Percentiles rank a stretch among this genome's conserved stretches.
These are phyloP conservation scores for Puccinia triticina DNA, from an alignment of 1,284 basidiomycete species.

Conservation along the genomic window DNA sequence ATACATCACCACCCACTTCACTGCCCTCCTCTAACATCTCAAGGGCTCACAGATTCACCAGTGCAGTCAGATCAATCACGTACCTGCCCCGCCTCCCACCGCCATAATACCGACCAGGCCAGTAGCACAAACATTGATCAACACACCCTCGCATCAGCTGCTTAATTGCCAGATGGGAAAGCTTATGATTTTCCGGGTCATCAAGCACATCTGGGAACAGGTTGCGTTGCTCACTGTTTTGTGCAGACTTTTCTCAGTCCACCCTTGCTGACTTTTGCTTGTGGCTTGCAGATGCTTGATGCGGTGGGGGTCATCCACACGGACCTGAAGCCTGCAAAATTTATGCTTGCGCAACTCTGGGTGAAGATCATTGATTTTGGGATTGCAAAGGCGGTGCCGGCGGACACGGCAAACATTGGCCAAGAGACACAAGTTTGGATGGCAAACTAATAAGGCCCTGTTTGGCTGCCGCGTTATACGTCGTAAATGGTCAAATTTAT, in stretches of 20 bases:
- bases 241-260: neutral
- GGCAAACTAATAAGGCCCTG: too few relatives aligned
- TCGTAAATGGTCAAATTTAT: too few relatives aligned
- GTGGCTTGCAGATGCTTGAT: slow-evolving; percentile 76
- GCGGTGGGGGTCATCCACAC: slow-evolving; percentile 96
- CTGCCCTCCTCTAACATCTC: too few relatives aligned
- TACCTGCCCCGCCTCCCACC: too few relatives aligned
- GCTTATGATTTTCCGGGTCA: slow-evolving; percentile 83
- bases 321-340: slow-evolving; percentile 93
- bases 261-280: neutral
- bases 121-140: too few relatives aligned
- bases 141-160: too few relatives aligned
- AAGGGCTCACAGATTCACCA: too few relatives aligned
- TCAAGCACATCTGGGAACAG: slow-evolving; percentile 93
- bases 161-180: slow-evolving; percentile 79
- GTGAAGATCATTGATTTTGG: slow-evolving; percentile 95
- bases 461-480: too few relatives aligned
- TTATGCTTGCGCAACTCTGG: slow-evolving; percentile 87
- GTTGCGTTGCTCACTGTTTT: slow-evolving; percentile 62
- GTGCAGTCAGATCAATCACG: too few relatives aligned
- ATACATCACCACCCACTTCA: too few relatives aligned
- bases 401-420: slow-evolving; percentile 95
- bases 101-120: too few relatives aligned
- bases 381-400: slow-evolving; percentile 93
- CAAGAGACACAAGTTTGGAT: slow-evolving; percentile 83